Conservation (phyloP, 2,329 filamentous ascomycete genomes). For the Aureobasidium lini region DNA sequence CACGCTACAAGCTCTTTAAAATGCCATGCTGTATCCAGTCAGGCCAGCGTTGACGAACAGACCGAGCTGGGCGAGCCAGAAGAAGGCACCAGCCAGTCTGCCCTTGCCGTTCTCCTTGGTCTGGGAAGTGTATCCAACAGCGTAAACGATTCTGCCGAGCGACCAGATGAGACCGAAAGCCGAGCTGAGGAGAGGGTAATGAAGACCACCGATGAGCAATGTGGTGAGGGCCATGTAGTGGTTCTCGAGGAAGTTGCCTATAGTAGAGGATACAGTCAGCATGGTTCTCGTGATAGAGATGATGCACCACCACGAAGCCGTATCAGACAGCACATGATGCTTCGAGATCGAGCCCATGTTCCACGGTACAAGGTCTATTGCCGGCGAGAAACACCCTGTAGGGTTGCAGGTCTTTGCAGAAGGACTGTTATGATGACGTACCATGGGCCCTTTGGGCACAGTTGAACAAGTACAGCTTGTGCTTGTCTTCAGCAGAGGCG, state of each 20-base stretch:
- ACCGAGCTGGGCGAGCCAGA: constrained; percentile 26
- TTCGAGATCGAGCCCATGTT: too few species aligned
- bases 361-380: too few species aligned
- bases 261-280: background rate
- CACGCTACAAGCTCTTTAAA: background rate
- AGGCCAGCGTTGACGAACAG: constrained; percentile 25
- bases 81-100: constrained; percentile 31
- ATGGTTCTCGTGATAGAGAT: too few species aligned
- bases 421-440: too few species aligned
- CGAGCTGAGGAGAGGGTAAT: constrained; percentile 43
- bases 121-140: constrained; percentile 37
- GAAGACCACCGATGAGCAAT: constrained; percentile 47
- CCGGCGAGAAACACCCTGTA: too few species aligned
- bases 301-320: too few species aligned
- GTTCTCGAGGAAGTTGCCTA: constrained; percentile 51
- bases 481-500: constrained; percentile 32
- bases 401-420: too few species aligned
- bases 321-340: too few species aligned
- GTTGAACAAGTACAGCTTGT: constrained; percentile 40
- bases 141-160: constrained; percentile 42
- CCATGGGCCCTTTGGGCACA: constrained; percentile 44
- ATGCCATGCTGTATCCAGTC: constrained; percentile 23
- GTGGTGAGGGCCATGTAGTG: constrained; percentile 43
- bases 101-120: constrained; percentile 36
- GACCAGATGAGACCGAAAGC: constrained; percentile 45